Evolutionary conservation across 176 grass and related monocot species (phyloP), one percentile per base, ranked within the genome.

Genomic region (Zizania latifolia): DNA sequence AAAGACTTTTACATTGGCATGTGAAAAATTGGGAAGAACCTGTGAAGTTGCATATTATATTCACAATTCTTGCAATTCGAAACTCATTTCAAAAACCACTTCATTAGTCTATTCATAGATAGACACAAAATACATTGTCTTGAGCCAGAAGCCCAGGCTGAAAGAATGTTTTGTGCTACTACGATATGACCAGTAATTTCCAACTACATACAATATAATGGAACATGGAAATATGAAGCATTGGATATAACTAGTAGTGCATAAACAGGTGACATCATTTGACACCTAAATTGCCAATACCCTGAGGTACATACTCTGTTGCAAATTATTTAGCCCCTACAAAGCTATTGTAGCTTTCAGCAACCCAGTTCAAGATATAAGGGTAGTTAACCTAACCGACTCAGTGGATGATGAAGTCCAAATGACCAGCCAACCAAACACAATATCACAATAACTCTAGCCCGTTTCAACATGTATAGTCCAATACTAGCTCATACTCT

Each of bases 361-460:
- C 29, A 24, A 76, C 39, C 21, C 21, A 35, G 29, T 43, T 75
- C 37, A 68, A 29, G 77, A 29, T 66, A 65, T n/a, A 74, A 74
- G n/a, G 55, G 9, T 30, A 12, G 24, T 79, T 72, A 44, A 72
- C 19, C 35, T 54, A 34, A 43, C 53, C 19, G 15, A 8, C 16
- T 51, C 6, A 31, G 63, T 61, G 53, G 32, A 13, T 71, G 21
- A 8, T 36, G 28, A 40, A 51, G 19, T 64, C 30, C 32, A 76
- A 26, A 3, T 32, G 6, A 17, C 39, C 1, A 9, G 13, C 62
- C 6, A 77, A 77, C 62, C 6, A 77, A 77, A 33, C 44, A 10
- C 60, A 63, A 19, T 19, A n/a, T n/a, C n/a, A n/a, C n/a, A n/a
- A n/a, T 12, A 60, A 19, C 11, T 9, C 8, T 21, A 19, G 29